Base-by-base conservation (phyloP, 768 basidiomycete genomes). In the Trametes coccinea region DNA sequence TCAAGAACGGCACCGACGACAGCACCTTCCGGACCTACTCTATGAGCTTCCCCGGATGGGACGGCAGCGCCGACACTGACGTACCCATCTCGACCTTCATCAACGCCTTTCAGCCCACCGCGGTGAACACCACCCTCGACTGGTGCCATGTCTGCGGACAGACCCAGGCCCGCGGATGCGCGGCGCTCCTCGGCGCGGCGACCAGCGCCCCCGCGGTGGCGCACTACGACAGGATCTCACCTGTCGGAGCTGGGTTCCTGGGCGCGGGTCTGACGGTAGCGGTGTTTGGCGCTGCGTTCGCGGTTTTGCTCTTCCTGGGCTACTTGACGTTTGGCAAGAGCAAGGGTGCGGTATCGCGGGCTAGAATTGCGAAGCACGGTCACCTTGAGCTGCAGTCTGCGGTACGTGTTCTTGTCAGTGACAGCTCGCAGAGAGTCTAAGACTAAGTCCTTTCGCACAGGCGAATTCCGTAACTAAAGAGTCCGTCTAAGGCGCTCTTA, bases 141-240 rank as follows among this genome's bases (percentile, higher is more conserved):
- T 90, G 87, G 88, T 89, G 88, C 70, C 67, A 71, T 2, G 73
- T 78, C 8, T 89, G 88, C 74, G 74, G 73, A 47, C 88, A 88
- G 71, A 79, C 75, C 2, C 70, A 81, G 59, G 79, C 82, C 60
- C 77, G 87, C 52, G 86, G 86, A 8, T 89, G 88, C 54, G 82
- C 71, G 17, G 79, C 78, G 11, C 70, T 87, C 40, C 65, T 76
- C 9, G 66, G 74, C n/a, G 80, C 33, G 39, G 29, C 33, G 51
- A 73, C 58, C 59, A 63, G 56, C 74, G 65, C 55, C 74, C 62
- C 30, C 0, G 59, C 59, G 1, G 71, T 55, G 39, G 30, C 62
- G 75, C 37, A 69, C 17, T 75, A 78, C 48, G 73, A 77, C 43
- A 66, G 63, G 11, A 79, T 87, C 64, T 78, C 77, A 61, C 79